Base-by-base conservation (phyloP, 169 alveolate species). In the Cryptosporidium tyzzeri region DNA sequence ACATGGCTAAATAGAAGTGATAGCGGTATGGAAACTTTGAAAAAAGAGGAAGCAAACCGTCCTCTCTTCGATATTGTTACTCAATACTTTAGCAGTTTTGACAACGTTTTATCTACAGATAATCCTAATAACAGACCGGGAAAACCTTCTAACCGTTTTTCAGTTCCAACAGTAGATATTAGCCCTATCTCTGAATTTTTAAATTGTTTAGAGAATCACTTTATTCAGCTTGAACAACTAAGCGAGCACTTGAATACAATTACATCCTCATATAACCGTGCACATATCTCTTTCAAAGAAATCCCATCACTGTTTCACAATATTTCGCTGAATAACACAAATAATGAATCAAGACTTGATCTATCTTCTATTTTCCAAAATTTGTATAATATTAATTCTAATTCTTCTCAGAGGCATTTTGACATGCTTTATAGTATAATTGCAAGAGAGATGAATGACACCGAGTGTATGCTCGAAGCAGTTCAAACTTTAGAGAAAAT, bases 391-490 rank as follows among this genome's bases (percentile, higher is more conserved):
- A 65, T 80, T 23, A 62, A 62, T 44, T 80, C 89, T 12, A 37
- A n/a, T 26, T 80, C 89, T 29, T 31, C 35, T 9, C 89, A 80
- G 23, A 80, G 65, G 51, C 73, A 80, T 45, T 80, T 61, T 41
- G 89, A 80, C 31, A 80, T 80, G 73, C 65, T 80, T 29, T 53
- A 80, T 45, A 45, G 80, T 9, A 80, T 59, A 18, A 62, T 80
- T 23, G 70, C 74, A 18, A 80, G 89, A 65, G 89, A 74, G 59
- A 61, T 91, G 68, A 86, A 85, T 33, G 94, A 91, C 58, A 75
- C 91, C 3, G 94, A 91, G 61, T 85, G 91, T 58, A 91, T 91
- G 92, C 69, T 91, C 29, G 91, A 85, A 16, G 92, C 92, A 21
- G 89, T 91, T 10, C 84, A 67, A 61, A 59, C 86, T 16, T 70